Conservation (phyloP, 129 eudicot genomes). For the Kitagawia praeruptora region DNA sequence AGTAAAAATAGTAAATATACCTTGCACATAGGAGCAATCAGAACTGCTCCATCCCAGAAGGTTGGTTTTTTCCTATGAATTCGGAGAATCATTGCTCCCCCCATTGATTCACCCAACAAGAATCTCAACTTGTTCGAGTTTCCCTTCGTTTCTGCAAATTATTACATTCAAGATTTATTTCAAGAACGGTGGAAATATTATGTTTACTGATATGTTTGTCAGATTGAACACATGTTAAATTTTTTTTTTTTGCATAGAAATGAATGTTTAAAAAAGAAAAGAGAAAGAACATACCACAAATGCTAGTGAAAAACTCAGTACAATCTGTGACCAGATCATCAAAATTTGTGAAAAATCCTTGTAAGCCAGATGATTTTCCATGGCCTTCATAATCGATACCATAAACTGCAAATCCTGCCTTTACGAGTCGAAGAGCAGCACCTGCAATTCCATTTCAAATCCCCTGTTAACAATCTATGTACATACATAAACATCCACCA, state of each 20-base stretch:
- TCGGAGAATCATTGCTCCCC: constrained; percentile 51
- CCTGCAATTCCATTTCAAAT: constrained; percentile 21
- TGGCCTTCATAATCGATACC: constrained; percentile 82
- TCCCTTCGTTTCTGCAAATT: constrained; percentile 17
- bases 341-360: constrained; percentile 51
- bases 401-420: constrained; percentile 64
- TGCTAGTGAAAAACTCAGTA: constrained; percentile 37
- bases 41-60: constrained; percentile 52
- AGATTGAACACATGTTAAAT: neutral
- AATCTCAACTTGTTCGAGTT: constrained; percentile 20
- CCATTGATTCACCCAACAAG: constrained; percentile 64
- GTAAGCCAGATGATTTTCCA: constrained; percentile 75
- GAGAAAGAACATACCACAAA: constrained; percentile 48
- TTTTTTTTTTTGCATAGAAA: neutral
- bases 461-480: neutral
- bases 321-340: constrained; percentile 61
- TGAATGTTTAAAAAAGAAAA: neutral
- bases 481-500: neutral
- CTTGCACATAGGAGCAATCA: constrained; percentile 38
- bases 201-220: neutral
- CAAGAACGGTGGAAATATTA: neutral
- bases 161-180: neutral
- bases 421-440: constrained; percentile 50
- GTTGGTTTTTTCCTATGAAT: constrained; percentile 41
- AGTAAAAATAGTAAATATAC: neutral